Evolutionary conservation across 495 filamentous ascomycete species (phyloP), one percentile per base, ranked within the genome.

Genomic region (Sporormia fimetaria): DNA sequence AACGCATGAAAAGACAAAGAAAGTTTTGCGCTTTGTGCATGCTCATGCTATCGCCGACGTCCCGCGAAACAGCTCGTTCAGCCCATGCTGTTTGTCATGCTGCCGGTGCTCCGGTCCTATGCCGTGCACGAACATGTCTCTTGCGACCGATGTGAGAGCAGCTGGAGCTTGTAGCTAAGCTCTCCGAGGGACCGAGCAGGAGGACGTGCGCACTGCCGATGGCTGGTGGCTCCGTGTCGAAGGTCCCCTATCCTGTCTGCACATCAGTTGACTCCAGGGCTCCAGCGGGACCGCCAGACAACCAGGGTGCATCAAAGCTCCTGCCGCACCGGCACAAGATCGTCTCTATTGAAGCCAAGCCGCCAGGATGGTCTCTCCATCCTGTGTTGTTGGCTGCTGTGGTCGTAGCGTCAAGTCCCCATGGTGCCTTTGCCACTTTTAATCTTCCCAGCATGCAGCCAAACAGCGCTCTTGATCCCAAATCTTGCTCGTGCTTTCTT

Each of bases 211-310:
- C 45, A 33, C 37, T 35, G 28, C 10, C 21, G 28, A 4, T 11
- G 21, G 36, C n/a, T n/a, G n/a, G n/a, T n/a, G n/a, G n/a, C n/a
- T 21, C 36, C 15, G 28, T 41, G 44, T 11, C 5, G n/a, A 29
- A 22, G 8, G 31, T 30, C 34, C 31, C 40, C 35, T 41, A 54
- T 42, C 51, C 51, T 45, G 44, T 41, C 40, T 45, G 51, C 45
- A 49, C 50, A 54, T 54, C 51, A 49, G 51, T 54, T 45, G 51
- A 45, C 44, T 40, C 45, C 30, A 49, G 45, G 42, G 37, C 21
- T 12, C 38, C n/a, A n/a, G n/a, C n/a, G n/a, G n/a, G n/a, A 22
- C 45, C 44, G 40, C 45, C 51, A 54, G 39, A 40, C 23, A 15
- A 9, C 21, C 51, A 54, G 45, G 51, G 51, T 44, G 49, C 45